These are phyloP conservation scores for Drosera capensis DNA, from an alignment of 148 eudicot species.

Conservation along the genomic window DNA sequence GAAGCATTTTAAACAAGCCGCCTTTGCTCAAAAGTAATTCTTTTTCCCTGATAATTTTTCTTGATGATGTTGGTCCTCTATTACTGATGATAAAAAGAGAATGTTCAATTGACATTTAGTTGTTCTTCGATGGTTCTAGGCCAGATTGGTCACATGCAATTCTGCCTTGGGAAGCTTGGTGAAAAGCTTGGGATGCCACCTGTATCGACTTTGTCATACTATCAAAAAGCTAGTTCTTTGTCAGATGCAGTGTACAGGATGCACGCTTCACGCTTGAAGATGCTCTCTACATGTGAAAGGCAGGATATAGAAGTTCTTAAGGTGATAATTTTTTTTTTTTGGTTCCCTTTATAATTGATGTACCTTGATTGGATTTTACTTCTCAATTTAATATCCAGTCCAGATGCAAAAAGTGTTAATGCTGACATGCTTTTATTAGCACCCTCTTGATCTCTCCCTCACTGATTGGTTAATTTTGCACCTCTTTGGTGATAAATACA, in stretches of 20 bases:
- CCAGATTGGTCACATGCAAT: conserved; percentile 95
- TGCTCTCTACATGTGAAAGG: conserved; percentile 56
- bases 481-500: too few species aligned
- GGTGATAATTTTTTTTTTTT: conserved; percentile 28
- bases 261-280: conserved; percentile 97
- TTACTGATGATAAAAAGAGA: too few species aligned
- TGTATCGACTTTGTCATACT: conserved; percentile 55
- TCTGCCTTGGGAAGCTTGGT: conserved; percentile 75
- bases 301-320: conserved; percentile 50
- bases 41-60: not conserved
- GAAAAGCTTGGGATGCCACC: conserved; percentile 71
- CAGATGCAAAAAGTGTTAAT: too few species aligned
- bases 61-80: too few species aligned
- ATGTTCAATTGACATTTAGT: not conserved
- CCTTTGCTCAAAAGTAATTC: conserved; percentile 62
- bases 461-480: too few species aligned
- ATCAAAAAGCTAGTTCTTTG: conserved; percentile 59
- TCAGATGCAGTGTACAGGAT: conserved; percentile 91
- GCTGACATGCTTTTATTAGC: too few species aligned
- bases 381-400: too few species aligned
- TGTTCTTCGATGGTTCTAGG: conserved; percentile 24
- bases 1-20: conserved; percentile 90
- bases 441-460: too few species aligned
- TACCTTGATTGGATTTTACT: too few species aligned
- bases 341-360: not conserved